Base-by-base conservation (phyloP, 805 yeast species). In the Lipomyces kockii region DNA sequence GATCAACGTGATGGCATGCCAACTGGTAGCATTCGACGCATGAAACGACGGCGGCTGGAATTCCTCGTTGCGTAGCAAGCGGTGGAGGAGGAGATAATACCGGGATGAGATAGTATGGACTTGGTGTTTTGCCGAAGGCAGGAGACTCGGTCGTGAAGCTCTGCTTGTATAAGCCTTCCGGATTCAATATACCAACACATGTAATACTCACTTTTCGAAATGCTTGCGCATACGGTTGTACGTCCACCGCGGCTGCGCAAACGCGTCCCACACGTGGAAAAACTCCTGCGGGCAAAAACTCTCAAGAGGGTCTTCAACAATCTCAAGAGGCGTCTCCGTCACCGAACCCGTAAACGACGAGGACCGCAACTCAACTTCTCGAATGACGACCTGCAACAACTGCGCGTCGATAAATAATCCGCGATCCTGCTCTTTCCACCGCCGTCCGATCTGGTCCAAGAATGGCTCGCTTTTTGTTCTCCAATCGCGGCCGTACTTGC, bases 351-450 rank as follows among this genome's bases (percentile, higher is more conserved):
- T 64, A 59, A 66, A 72, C 6, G 71, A 62, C 51, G 74, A 77
- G 51, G 76, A 64, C 74, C 82, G 67, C 70, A 73, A 59, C 39
- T 73, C 80, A 43, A 85, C 74, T 71, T 92, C 97, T 60, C 83
- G 83, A 17, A 93, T 81, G 2, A 94, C 87, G 49, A 84, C 85
- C 0, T 79, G 77, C 17, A 92, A 82, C 2, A 91, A 89, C 2
- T 83, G 86, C 2, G 93, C 92, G 74, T 92, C 97, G 1, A 94
- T 82, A 72, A 94, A 94, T 7, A 92, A 74, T 0, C 97, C 97
- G 56, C 94, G 82, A 64, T 91, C 97, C 74, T 92, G 97, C 58
- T 86, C 90, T 74, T 92, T 92, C 98, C 98, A 94, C 2, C 85
- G 73, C 51, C 84, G 81, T 2, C 96, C 97, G 20, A 94, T 83